Percentiles rank a stretch among this genome's conserved stretches.
These are phyloP conservation scores for Pythium monospermum DNA, from an alignment of 352 stramenopile species.

Conservation along the genomic window DNA sequence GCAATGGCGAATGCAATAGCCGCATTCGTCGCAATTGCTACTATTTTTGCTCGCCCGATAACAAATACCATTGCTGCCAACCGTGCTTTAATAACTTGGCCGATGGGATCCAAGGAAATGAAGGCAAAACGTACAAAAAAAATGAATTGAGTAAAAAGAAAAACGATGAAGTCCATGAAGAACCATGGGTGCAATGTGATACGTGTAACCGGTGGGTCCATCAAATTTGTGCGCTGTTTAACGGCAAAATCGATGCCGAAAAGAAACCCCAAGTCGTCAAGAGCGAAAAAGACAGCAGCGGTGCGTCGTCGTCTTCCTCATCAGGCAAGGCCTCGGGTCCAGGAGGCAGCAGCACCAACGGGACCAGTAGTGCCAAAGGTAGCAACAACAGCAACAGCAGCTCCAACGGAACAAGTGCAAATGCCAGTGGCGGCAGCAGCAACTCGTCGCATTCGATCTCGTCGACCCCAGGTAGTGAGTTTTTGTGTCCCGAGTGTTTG, in stretches of 20 bases:
- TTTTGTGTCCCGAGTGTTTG: constrained; percentile 94
- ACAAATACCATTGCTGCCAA: constrained; percentile 87
- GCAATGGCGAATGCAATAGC: constrained; percentile 86
- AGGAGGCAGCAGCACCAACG: constrained; percentile 3
- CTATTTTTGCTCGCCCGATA: constrained; percentile 77
- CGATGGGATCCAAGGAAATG: constrained; percentile 63
- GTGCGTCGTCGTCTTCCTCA: no score
- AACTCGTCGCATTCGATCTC: constrained; percentile 62
- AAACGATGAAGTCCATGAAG: constrained; percentile 90
- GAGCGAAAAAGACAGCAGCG: no score
- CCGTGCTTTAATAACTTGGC: constrained; percentile 56
- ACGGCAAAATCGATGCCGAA: constrained; percentile 95
- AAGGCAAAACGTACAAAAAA: constrained; percentile 74
- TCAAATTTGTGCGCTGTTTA: constrained; percentile 99
- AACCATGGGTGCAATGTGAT: constrained; percentile 98
- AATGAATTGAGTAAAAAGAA: constrained; percentile 71
- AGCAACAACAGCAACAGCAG: background rate
- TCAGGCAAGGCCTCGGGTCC: constrained; percentile 12
- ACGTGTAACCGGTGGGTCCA: constrained; percentile 98
- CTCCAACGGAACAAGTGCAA: constrained; percentile 20
- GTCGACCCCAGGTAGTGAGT: constrained; percentile 73
- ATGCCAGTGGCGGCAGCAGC: background rate
- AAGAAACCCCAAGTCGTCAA: constrained; percentile 75
- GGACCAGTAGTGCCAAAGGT: no score
- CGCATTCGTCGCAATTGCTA: constrained; percentile 86